phyloP scores from a whole-genome alignment of 2,329 filamentous ascomycete species.

The Tolypocladium amazonense region DNA sequence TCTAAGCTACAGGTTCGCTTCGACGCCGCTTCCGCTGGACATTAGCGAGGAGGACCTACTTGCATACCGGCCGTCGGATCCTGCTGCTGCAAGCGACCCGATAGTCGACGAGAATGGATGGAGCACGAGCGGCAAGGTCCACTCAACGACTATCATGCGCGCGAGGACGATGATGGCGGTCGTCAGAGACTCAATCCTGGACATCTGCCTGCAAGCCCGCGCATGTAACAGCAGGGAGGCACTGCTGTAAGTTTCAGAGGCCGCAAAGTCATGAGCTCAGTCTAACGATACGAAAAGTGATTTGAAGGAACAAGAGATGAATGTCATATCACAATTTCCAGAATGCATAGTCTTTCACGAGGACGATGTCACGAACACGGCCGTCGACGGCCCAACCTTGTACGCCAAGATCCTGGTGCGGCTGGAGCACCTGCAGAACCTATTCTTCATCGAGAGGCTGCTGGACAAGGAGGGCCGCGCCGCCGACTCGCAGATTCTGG shows the following conservation, averaged over 20 bases:
- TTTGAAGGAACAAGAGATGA: background rate
- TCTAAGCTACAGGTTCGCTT: background rate
- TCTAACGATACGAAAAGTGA: background rate
- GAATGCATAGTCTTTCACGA: background rate
- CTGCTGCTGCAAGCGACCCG: background rate
- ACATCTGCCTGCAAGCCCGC: background rate
- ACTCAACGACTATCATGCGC: background rate
- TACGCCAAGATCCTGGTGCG: slow-evolving; percentile 34
- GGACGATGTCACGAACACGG: background rate
- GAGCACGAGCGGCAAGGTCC: background rate
- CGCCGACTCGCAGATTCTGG: slow-evolving; percentile 27
- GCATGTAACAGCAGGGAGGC: background rate
- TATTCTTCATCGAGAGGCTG: slow-evolving; percentile 47
- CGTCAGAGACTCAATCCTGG: background rate
- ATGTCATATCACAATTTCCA: background rate
- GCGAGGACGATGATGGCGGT: background rate
- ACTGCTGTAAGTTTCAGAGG: background rate
- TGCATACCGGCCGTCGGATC: background rate
- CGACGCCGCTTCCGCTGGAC: background rate
- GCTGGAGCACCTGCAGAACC: slow-evolving; percentile 41
- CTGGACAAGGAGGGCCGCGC: slow-evolving; percentile 29
- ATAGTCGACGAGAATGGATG: background rate
- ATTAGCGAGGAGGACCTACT: background rate
- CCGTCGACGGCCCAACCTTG: slow-evolving; percentile 12
- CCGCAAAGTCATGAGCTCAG: background rate